These are phyloP conservation scores for Plasmodium inui DNA, from an alignment of 169 alveolate genomes.

Conservation along the genomic window DNA sequence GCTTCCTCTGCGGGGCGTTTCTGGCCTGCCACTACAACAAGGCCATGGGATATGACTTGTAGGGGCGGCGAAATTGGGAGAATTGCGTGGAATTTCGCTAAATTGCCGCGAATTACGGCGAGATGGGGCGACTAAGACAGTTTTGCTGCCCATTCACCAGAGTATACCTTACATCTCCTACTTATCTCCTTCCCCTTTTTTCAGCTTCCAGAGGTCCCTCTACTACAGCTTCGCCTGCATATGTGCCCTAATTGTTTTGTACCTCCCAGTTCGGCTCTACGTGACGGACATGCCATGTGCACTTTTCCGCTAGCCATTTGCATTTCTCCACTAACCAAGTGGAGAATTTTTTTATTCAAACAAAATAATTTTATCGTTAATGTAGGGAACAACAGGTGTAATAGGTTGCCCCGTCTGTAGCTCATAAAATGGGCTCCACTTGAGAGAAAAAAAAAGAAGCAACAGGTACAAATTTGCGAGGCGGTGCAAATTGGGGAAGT, in stretches of 20 bases:
- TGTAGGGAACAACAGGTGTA: not conserved
- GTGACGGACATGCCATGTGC: conserved; percentile 53
- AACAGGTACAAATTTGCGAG: not conserved
- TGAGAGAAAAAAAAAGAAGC: not conserved
- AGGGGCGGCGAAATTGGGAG: not conserved
- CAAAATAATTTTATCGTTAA: not conserved
- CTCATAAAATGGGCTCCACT: not conserved
- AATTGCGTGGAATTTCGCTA: too few relatives aligned
- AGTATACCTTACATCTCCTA: not conserved
- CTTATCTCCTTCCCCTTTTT: not conserved
- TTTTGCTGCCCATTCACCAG: not conserved
- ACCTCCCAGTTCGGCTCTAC: conserved; percentile 50
- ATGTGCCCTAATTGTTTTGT: conserved; percentile 32
- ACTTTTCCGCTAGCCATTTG: not conserved
- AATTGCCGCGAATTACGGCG: not conserved
- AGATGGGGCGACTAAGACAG: not conserved
- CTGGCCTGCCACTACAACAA: conserved; percentile 59
- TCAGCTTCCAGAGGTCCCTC: conserved; percentile 48
- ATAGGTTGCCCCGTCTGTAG: not conserved
- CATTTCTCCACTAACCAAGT: not conserved
- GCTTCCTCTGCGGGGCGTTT: conserved; percentile 72
- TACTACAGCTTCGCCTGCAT: conserved; percentile 50
- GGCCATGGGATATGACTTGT: conserved; percentile 58
- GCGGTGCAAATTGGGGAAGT: too few relatives aligned
- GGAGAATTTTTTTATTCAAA: not conserved